Conservation (phyloP, 805 yeast genomes). For the Saturnispora zaruensis region DNA sequence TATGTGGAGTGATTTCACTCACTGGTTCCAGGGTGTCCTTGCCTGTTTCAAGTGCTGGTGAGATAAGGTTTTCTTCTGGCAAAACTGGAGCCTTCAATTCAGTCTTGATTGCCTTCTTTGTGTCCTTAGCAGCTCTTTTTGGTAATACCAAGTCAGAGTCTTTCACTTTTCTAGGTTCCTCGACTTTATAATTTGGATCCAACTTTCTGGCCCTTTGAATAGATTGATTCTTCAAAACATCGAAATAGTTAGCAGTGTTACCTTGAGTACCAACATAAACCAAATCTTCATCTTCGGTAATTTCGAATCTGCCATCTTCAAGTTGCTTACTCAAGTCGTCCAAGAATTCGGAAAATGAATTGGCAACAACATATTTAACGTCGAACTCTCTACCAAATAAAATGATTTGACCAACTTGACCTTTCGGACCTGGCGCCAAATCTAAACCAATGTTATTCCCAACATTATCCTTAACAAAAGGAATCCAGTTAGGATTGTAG, state of each 20-base stretch:
- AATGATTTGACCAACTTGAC: slow-evolving; percentile 86
- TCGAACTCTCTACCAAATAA: slow-evolving; percentile 92
- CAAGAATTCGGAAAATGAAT: slow-evolving; percentile 83
- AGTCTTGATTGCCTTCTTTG: not conserved
- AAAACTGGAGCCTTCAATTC: slow-evolving; percentile 10
- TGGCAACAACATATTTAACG: slow-evolving; percentile 77
- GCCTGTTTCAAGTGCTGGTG: slow-evolving; percentile 18
- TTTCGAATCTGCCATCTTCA: slow-evolving; percentile 71
- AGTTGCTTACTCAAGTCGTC: slow-evolving; percentile 78
- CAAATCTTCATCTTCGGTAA: slow-evolving; percentile 60
- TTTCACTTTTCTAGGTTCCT: slow-evolving; percentile 9
- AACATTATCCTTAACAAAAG: slow-evolving; percentile 75
- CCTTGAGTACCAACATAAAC: slow-evolving; percentile 21
- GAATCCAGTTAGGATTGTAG: slow-evolving; percentile 91
- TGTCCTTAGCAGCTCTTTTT: slow-evolving; percentile 2
- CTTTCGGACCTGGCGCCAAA: slow-evolving; percentile 69
- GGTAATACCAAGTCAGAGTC: slow-evolving; percentile 12
- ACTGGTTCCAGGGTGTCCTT: slow-evolving; percentile 1
- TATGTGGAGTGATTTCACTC: slow-evolving; percentile 7
- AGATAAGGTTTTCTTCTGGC: slow-evolving; percentile 28
- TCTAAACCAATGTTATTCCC: slow-evolving; percentile 93
- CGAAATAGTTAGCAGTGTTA: slow-evolving; percentile 51
- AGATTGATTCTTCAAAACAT: slow-evolving; percentile 65
- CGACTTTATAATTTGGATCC: slow-evolving; percentile 8
- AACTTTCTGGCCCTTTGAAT: slow-evolving; percentile 20